These are phyloP conservation scores for Apiotrichum veenhuisii DNA, from an alignment of 1,284 basidiomycete species.

Conservation along the genomic window DNA sequence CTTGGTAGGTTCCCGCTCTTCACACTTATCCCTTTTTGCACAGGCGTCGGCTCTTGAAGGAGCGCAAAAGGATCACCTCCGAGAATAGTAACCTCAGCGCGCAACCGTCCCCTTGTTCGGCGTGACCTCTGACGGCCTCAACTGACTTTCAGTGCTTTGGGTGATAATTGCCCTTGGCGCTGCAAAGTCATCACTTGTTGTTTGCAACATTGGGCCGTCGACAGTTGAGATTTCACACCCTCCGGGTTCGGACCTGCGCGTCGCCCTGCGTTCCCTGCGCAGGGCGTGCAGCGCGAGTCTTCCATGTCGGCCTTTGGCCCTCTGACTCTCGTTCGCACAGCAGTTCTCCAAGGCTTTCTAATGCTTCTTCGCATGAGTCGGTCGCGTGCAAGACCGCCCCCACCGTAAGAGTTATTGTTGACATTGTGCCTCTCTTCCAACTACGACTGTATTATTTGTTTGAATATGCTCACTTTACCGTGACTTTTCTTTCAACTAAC, in stretches of 20 bases:
- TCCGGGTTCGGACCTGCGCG: conserved; percentile 1
- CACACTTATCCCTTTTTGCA: conserved; percentile 26
- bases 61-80: conserved; percentile 1
- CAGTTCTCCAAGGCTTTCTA: conserved; percentile 5
- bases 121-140: conserved; percentile 18
- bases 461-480: conserved; percentile 21
- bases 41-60: conserved; percentile 24
- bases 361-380: conserved; percentile 13
- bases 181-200: conserved; percentile 2
- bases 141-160: conserved; percentile 3
- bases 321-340: conserved; percentile 7
- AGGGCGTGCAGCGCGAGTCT: conserved; percentile 3
- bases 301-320: background rate
- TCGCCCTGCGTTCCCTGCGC: conserved; percentile 5
- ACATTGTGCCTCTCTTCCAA: conserved; percentile 18
- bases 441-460: conserved; percentile 6
- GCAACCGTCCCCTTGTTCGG: conserved; percentile 8
- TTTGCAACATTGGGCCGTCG: conserved; percentile 11
- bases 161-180: conserved; percentile 7
- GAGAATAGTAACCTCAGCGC: background rate
- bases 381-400: conserved; percentile 17
- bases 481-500: conserved; percentile 16
- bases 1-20: conserved; percentile 74
- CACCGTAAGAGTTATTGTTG: conserved; percentile 23
- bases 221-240: conserved; percentile 15